Base-by-base conservation (phyloP, 352 stramenopile species). In the Globisporangium lucens region DNA sequence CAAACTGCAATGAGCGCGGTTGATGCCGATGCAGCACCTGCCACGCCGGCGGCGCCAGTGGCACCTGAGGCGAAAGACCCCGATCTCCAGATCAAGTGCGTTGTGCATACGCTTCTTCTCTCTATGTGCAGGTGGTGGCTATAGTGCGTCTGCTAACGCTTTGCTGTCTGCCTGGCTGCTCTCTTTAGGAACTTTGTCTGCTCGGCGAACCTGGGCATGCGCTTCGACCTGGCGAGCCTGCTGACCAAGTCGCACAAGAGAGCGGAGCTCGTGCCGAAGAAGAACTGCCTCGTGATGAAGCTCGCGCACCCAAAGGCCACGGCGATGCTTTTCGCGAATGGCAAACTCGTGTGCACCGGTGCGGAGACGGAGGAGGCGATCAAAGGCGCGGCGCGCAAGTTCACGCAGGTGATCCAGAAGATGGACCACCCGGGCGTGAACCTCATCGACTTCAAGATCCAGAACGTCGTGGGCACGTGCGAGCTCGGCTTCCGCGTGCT, bases 231-330 rank as follows among this genome's bases (percentile, higher is more conserved):
- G 56, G 75, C 77, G 33, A 87, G 78, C 49, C 73, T 93, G 9
- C 64, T 92, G 65, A 69, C 80, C 66, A 95, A 94, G 73, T 93
- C 87, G 17, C 82, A 91, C 56, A 81, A 83, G 61, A 74, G 73
- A 27, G 85, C 85, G 8, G 87, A 95, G 75, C 76, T 93, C 36
- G 83, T 91, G 33, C 83, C 87, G 27, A 95, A 93, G 78, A 92
- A 93, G 63, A 95, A 95, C 74, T 95, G 87, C 62, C 78, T 95
- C 20, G 66, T 95, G 12, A 90, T 95, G 79, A 95, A 95, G 72
- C 71, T 95, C 46, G 53, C 79, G 47, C 68, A 75, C 36, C 87
- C 85, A n/a, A 80, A 79, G 46, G 76, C 85, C 24, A 94, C 85
- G 2, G 87, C 87, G 47, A 93, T 95, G 85, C 81, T 95, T 41